Base-by-base conservation (phyloP, 1,139 yeast genomes). In the Candida sanyaensis region DNA sequence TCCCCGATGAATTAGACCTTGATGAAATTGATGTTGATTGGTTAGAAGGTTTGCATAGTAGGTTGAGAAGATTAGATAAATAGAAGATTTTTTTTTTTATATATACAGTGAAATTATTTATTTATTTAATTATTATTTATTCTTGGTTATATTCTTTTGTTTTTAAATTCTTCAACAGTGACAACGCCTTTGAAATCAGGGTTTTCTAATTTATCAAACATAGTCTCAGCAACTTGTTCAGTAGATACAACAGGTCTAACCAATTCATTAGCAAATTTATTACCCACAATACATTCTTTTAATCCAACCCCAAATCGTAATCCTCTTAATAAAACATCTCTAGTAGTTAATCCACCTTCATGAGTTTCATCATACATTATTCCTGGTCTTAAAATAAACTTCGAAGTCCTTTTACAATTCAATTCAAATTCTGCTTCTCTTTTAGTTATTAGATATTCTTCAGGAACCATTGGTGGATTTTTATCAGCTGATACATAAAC, bases 401-500 rank as follows among this genome's bases (percentile, higher is more conserved):
- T 49, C 95, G 74, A 13, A 89, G 68, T 7, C 67, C 65, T 57
- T 39, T 75, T 64, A 50, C 71, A 66, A 17, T 72, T 54, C 42
- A 88, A 66, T 55, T 78, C 84, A 29, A 65, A 65, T 61, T 91
- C 97, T 0, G 97, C 95, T 50, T 78, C 83, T 54, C 96, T 71
- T 60, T 91, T 91, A 27, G 95, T 83, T 12, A 75, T 71, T 37
- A 91, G 80, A 62, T 91, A 91, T 2, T 83, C 89, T 0, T 70
- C 60, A 1, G 95, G 93, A 2, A 88, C 71, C 27, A 85, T 65
- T 0, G 92, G 91, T 41, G 81, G 77, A 51, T 84, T 83, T 47
- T 75, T 73, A 55, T 88, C 95, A 0, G 97, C 97, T 0, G 96
- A 88, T 4, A 91, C 77, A 60, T 88, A 91, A 0, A 88, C 90